phyloP scores from a whole-genome alignment of 1,284 basidiomycete genomes.

The Trichosporon ovoides region DNA sequence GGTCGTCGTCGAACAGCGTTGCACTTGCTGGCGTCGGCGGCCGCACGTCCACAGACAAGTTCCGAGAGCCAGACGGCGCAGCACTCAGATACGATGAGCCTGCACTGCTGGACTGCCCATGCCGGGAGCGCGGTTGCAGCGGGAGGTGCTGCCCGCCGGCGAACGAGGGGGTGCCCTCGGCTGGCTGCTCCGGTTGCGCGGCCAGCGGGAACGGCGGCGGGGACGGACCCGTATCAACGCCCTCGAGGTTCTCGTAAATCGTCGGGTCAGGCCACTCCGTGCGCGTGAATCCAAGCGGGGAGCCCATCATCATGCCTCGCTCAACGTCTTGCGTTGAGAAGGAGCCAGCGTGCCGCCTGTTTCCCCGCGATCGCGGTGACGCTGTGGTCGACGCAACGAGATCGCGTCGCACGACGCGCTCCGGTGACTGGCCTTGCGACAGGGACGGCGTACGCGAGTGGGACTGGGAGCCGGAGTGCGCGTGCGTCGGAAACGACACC shows the following conservation, averaged over 20 bases:
- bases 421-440: conserved; percentile 6
- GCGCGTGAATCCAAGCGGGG: conserved; percentile 24
- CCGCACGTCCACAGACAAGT: conserved; percentile 42
- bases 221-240: background rate
- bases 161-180: background rate
- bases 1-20: conserved; percentile 49
- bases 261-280: conserved; percentile 15
- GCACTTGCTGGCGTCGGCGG: conserved; percentile 46
- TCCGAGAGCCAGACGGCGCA: conserved; percentile 18
- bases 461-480: background rate
- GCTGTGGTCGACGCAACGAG: background rate
- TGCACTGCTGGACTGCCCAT: conserved; percentile 34
- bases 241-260: conserved; percentile 16
- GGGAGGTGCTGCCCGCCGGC: background rate
- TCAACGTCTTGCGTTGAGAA: conserved; percentile 89
- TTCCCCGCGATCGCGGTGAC: conserved; percentile 40
- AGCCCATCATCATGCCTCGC: conserved; percentile 71
- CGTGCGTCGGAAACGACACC: background rate
- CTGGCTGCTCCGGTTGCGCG: conserved; percentile 16
- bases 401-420: conserved; percentile 2
- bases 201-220: conserved; percentile 19
- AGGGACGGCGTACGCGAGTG: background rate
- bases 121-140: conserved; percentile 14
- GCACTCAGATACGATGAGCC: conserved; percentile 25
- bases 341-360: conserved; percentile 77